Base-by-base conservation (phyloP, 2,329 filamentous ascomycete species). In the Trichophyton benhamiae region DNA sequence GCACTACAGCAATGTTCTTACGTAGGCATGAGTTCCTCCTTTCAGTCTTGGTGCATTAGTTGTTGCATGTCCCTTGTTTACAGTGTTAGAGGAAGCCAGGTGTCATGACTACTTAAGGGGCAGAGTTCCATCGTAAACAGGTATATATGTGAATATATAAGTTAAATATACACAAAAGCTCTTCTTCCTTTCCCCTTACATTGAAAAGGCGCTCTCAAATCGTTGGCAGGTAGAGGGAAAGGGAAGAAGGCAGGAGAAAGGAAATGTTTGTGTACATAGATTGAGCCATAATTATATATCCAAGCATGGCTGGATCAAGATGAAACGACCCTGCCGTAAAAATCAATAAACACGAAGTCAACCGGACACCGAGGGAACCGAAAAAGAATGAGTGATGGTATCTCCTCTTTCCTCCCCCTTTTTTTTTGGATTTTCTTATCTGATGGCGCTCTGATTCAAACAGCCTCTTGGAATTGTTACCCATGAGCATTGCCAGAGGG, bases 61-160 rank as follows among this genome's bases (percentile, higher is more conserved):
- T 30, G 22, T 7, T 30, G 49, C 22, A 48, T 25, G 13, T 52
- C 8, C 20, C 20, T 27, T 27, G 20, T 52, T 30, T 52, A 27
- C 8, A 15, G 7, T 7, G 9, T 9, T 17, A 9, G 22, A 13
- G 11, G 20, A 49, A 3, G 20, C 11, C 8, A 52, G 9, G 6
- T 11, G 11, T 48, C 8, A 11, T 9, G 44, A 20, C 2, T 20
- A 38, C 33, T 36, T 20, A n/a, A 33, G 22, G 27, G 30, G 17
- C 15, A 33, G 17, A 38, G 52, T 8, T 55, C 27, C 52, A 27
- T 55, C 13, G 5, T n/a, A 36, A 55, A 27, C 27, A 17, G n/a
- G 27, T 55, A 55, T 33, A 55, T n/a, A 36, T 55, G n/a, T 55
- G 49, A 53, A 55, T 55, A 36, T 36, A 55, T 36, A 55, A 36